A percentile compares a stretch with the other conserved stretches of the same genome.
Evolutionary conservation across 192 early-diverging fungal genomes (phyloP).

Genomic region (Backusella liffmaniae): DNA sequence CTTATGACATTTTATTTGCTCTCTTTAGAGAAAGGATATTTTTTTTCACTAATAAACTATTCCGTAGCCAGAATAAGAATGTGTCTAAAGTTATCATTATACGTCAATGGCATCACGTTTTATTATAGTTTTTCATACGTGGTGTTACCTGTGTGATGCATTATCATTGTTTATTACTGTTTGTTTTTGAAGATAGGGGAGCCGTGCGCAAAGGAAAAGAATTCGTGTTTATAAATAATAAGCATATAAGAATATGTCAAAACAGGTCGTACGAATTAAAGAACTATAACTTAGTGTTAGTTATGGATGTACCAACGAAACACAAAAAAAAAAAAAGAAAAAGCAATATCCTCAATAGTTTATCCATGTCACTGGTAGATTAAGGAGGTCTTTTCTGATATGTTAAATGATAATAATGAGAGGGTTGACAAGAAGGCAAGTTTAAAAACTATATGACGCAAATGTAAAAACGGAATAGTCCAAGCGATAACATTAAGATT

Average conservation of each 20-base stretch:
- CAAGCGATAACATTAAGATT: neutral
- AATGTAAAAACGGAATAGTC: neutral
- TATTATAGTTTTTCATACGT: neutral
- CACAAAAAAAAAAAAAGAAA: constrained; percentile 4
- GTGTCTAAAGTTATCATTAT: neutral
- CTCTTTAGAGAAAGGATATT: neutral
- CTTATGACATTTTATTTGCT: neutral
- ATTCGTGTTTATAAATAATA: constrained; percentile 4
- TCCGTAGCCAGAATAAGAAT: neutral
- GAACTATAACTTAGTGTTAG: neutral
- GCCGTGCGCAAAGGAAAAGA: neutral
- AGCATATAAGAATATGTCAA: neutral
- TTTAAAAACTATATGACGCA: neutral
- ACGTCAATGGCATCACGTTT: neutral
- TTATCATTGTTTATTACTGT: neutral
- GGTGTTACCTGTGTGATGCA: neutral
- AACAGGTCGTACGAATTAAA: neutral
- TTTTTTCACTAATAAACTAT: neutral
- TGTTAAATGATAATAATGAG: neutral
- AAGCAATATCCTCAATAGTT: neutral
- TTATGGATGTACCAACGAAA: neutral
- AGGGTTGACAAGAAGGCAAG: neutral
- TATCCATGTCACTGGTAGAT: neutral
- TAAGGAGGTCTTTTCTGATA: neutral
- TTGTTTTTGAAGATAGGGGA: constrained; percentile 3